Evolutionary conservation across 2,329 filamentous ascomycete genomes (phyloP), one percentile per base, ranked within the genome.

Genomic region (Cladosporium sphaerospermum): DNA sequence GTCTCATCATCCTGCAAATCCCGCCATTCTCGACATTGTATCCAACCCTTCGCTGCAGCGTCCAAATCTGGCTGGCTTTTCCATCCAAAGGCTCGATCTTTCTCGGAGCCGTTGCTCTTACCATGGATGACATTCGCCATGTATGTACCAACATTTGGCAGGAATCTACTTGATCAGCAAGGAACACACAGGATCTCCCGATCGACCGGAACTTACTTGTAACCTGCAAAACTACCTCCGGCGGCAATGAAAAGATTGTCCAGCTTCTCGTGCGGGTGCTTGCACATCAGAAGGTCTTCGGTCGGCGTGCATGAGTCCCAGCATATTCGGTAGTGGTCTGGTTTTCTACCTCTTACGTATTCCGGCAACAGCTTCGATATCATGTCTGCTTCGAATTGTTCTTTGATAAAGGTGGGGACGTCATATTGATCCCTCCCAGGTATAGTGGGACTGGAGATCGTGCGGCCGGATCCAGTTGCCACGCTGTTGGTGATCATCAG

Each of bases 221-320:
- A 84, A 31, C 78, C 77, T 62, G 85, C 82, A 57, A 84, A 83
- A 10, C 80, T 84, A 1, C 83, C 82, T 10, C 79, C 82, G 0
- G 78, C 79, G 0, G 82, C 82, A 19, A 86, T 64, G 64, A 78
- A 84, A 11, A 86, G 66, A 54, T 79, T 80, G 64, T 64, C 16
- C 62, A 78, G 59, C 9, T 73, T 67, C 5, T 73, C 66, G 56
- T 80, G 73, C 2, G 79, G 75, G 62, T 78, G 75, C 31, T 57
- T 65, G 7, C 76, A 75, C 59, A 85, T 78, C 50, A 85, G 71
- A 60, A 82, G 82, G 62, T 85, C 81, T 64, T 85, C 80, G 8
- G 77, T 80, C 0, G 80, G 79, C 2, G 80, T 82, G 36, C 81
- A 77, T 33, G 78, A 77, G 61, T 85, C 82, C 78, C 81, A 84